A percentile compares a stretch with the other conserved stretches of the same genome.
phyloP scores from a whole-genome alignment of 2,329 filamentous ascomycete species.

The Neofusicoccum sp. region DNA sequence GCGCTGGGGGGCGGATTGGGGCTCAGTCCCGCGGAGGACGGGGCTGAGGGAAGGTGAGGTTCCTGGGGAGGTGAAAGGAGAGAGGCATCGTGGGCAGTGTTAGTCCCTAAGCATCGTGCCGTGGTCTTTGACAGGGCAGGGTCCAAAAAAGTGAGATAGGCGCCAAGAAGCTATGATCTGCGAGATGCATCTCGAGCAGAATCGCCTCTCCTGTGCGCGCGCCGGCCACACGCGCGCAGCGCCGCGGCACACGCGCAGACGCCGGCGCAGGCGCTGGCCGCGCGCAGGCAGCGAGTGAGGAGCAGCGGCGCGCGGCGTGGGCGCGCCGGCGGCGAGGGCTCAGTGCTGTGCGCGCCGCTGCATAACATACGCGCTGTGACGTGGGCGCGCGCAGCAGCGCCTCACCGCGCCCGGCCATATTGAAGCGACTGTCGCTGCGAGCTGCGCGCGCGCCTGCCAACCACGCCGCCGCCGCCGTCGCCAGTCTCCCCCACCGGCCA shows the following conservation, averaged over 20 bases:
- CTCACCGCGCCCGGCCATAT: conserved; percentile 1
- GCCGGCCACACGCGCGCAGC: not conserved
- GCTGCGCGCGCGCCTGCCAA: conserved; percentile 6
- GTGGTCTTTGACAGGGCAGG: conserved; percentile 19
- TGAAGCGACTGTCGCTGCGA: not conserved
- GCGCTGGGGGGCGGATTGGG: conserved; percentile 16
- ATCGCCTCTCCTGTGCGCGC: conserved; percentile 14
- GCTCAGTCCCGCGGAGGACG: conserved; percentile 52
- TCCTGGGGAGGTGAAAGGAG: conserved; percentile 42
- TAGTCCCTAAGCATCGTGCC: conserved; percentile 18
- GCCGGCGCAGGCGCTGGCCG: not conserved
- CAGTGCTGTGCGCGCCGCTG: conserved; percentile 4
- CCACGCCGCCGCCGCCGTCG: conserved; percentile 22
- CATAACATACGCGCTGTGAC: conserved; percentile 14
- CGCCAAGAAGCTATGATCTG: conserved; percentile 18
- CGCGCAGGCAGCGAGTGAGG: not conserved
- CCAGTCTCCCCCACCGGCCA: conserved; percentile 17
- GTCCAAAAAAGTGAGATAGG: conserved; percentile 19
- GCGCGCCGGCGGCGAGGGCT: not conserved
- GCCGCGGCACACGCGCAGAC: not conserved
- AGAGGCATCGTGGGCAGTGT: conserved; percentile 32
- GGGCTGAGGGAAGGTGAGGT: conserved; percentile 47
- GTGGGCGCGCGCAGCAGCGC: conserved; percentile 5
- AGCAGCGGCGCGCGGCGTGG: not conserved
- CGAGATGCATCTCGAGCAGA: conserved; percentile 18